These are phyloP conservation scores for Cydonia oblonga DNA, from an alignment of 331 rosid genomes.

Conservation along the genomic window DNA sequence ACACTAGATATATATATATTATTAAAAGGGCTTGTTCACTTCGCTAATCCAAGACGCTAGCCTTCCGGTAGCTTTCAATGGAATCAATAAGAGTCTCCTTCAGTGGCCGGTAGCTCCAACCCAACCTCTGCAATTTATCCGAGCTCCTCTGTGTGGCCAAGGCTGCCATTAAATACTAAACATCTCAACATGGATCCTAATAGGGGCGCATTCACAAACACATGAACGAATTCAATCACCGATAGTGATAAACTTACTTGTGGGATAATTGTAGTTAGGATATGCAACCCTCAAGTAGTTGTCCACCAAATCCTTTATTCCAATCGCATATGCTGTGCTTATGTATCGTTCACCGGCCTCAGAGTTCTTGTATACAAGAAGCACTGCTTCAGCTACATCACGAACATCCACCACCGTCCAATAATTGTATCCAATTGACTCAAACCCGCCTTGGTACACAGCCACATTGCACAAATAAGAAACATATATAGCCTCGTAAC, in stretches of 20 bases:
- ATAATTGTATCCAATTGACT: slow-evolving; percentile 20
- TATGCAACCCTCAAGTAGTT: neutral
- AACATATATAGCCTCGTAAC: too few species aligned
- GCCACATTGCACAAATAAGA: neutral
- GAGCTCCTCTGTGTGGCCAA: slow-evolving; percentile 15
- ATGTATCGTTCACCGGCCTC: slow-evolving; percentile 52
- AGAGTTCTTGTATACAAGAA: slow-evolving; percentile 31
- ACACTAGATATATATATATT: too few species aligned
- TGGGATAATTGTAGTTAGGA: slow-evolving; percentile 3
- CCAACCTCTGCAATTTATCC: slow-evolving; percentile 42
- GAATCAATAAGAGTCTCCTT: slow-evolving; percentile 55
- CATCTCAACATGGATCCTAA: neutral
- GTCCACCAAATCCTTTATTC: slow-evolving; percentile 28
- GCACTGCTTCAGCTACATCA: slow-evolving; percentile 35
- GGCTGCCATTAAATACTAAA: neutral
- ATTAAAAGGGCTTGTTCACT: too few species aligned
- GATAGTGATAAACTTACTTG: neutral
- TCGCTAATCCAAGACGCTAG: slow-evolving; percentile 23
- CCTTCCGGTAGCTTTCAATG: slow-evolving; percentile 31
- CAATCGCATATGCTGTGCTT: slow-evolving; percentile 25
- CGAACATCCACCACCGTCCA: slow-evolving; percentile 35
- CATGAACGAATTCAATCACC: too few species aligned
- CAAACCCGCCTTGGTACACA: slow-evolving; percentile 6
- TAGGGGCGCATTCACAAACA: too few species aligned
- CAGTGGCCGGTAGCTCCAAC: slow-evolving; percentile 47